Percentiles rank a stretch among this genome's conserved stretches.
phyloP scores from a whole-genome alignment of 139 green algal genomes.

The Tetraselmis striata region DNA sequence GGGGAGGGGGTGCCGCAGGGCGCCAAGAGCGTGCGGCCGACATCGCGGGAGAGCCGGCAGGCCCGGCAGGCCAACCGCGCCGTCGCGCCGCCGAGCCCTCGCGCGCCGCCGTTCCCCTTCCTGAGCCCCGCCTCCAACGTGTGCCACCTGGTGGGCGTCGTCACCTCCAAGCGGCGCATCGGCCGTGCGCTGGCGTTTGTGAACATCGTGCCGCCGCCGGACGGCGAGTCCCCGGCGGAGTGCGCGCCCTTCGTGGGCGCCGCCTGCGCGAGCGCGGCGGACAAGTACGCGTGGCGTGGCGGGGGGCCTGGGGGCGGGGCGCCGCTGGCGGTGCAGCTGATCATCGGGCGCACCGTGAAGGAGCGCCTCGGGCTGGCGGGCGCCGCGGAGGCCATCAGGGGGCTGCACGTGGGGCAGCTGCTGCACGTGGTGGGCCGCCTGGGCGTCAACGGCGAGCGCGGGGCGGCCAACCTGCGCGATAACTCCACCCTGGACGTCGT shows the following conservation, averaged over 20 bases:
- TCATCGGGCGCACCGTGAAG: constrained; percentile 24
- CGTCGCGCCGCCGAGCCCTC: no score
- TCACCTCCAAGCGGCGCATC: background rate
- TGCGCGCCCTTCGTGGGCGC: background rate
- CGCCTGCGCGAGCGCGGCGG: background rate
- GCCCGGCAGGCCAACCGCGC: background rate
- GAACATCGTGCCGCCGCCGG: background rate
- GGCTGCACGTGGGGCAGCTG: constrained; percentile 6
- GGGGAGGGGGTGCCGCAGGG: background rate
- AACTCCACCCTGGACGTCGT: constrained; percentile 19
- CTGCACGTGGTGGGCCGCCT: constrained; percentile 16
- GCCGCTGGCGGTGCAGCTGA: constrained; percentile 26
- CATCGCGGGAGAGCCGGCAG: background rate
- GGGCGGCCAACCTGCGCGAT: background rate
- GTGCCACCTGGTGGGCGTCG: background rate
- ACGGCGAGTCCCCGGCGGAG: background rate
- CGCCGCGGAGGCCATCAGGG: constrained; percentile 11
- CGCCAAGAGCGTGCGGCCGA: background rate
- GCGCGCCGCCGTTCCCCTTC: background rate
- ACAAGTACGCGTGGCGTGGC: background rate
- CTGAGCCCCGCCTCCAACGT: background rate
- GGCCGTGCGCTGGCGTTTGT: background rate
- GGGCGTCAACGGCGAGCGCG: constrained; percentile 16
- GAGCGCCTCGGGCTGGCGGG: constrained; percentile 5
- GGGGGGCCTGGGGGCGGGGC: constrained; percentile 3